Percentiles rank a stretch among this genome's conserved stretches.
Evolutionary conservation across 441 rosid genomes (phyloP).

Genomic region (Arabidopsis hybrid): DNA sequence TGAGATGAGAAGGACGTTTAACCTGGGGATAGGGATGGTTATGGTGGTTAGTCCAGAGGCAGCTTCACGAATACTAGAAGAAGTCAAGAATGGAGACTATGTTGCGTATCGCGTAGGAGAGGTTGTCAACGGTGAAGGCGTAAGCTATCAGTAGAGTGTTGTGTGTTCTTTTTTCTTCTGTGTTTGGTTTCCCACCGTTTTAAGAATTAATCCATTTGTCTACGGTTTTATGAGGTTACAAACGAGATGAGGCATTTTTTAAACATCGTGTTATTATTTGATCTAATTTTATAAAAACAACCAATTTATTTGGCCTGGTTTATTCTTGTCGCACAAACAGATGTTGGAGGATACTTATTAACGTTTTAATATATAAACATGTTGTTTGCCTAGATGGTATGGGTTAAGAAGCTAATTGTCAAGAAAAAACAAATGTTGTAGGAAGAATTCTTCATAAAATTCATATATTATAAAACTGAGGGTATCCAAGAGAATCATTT

Average conservation of each 20-base stretch:
- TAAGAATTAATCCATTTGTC: background rate
- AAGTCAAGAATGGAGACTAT: slow-evolving; percentile 48
- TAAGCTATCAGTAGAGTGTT: slow-evolving; percentile 52
- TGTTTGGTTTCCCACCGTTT: background rate
- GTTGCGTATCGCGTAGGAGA: slow-evolving; percentile 74
- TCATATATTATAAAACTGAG: background rate
- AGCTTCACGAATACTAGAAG: slow-evolving; percentile 59
- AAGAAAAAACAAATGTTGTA: background rate
- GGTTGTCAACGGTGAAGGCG: slow-evolving; percentile 74
- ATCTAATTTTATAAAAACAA: background rate
- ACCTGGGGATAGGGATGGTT: slow-evolving; percentile 96
- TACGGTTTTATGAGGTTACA: background rate
- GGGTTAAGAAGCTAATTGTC: background rate
- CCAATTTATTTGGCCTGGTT: background rate
- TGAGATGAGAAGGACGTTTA: slow-evolving; percentile 93
- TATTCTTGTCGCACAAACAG: background rate
- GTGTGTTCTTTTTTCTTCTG: background rate
- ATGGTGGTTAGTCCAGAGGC: slow-evolving; percentile 72
- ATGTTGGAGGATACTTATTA: background rate
- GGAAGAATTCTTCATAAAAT: background rate
- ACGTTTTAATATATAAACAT: background rate
- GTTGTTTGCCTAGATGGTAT: background rate
- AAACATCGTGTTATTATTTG: background rate
- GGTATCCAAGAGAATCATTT: background rate
- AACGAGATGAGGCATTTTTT: slow-evolving; percentile 1